Conservation (phyloP, 257 asterid species). For the Primulina tabacum region DNA sequence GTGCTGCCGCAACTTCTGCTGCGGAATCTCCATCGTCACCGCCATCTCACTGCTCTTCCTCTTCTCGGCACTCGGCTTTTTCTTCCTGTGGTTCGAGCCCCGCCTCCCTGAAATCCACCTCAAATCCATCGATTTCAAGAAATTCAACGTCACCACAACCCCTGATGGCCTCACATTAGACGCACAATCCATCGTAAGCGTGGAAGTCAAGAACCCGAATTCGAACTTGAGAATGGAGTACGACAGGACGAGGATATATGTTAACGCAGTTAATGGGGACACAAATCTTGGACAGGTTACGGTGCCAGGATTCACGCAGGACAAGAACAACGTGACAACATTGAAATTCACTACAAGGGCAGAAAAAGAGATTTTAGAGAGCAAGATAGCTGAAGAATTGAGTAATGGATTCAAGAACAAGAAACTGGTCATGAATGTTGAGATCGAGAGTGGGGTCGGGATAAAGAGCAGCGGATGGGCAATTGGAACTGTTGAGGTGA, state of each 20-base stretch:
- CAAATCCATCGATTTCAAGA: not conserved
- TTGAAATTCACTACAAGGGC: slow-evolving; percentile 23
- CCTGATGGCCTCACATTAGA: slow-evolving; percentile 33
- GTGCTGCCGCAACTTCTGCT: slow-evolving; percentile 37
- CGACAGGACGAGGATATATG: slow-evolving; percentile 21
- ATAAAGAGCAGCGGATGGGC: slow-evolving; percentile 29
- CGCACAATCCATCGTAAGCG: slow-evolving; percentile 18
- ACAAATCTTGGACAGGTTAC: slow-evolving; percentile 30
- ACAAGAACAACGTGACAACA: slow-evolving; percentile 23
- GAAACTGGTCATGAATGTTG: slow-evolving; percentile 29
- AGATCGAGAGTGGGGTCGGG: slow-evolving; percentile 31
- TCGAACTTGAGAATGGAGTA: slow-evolving; percentile 31
- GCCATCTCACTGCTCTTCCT: slow-evolving; percentile 25
- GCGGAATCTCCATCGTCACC: slow-evolving; percentile 27
- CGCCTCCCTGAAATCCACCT: not conserved
- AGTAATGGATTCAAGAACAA: slow-evolving; percentile 29
- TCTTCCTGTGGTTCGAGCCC: not conserved
- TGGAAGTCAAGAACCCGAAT: slow-evolving; percentile 40
- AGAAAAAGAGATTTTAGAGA: slow-evolving; percentile 14
- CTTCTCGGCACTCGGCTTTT: not conserved
- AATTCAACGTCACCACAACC: not conserved
- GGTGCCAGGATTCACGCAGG: slow-evolving; percentile 33
- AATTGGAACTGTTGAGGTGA: slow-evolving; percentile 20
- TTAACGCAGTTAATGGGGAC: slow-evolving; percentile 22
- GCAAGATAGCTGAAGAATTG: slow-evolving; percentile 22